Base-by-base conservation (phyloP, 208 protist species). In the Tritrichomonas foetus region DNA sequence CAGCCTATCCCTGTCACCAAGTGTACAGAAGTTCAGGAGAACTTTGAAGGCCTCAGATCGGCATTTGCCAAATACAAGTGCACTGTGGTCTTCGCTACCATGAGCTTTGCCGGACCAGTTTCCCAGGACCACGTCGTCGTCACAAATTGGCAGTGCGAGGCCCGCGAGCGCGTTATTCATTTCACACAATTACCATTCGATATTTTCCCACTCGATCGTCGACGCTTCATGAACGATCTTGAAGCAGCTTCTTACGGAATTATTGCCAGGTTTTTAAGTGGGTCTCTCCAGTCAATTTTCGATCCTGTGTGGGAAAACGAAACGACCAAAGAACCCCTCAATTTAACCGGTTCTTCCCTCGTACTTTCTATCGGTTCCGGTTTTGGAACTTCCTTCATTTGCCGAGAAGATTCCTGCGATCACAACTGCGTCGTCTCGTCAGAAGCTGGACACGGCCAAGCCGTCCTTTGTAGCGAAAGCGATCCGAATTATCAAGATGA, bases 41-140 rank as follows among this genome's bases (percentile, higher is more conserved):
- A 89, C 20, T 89, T 89, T 50, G 78, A 89, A 20, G 39, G 16
- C 57, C 41, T 89, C 1, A 89, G 78, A 53, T 25, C 14, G 25
- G 78, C 41, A 5, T 57, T 89, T 53, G 78, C 78, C 5, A 20
- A 30, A 11, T 14, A 89, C 14, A 33, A 47, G 2, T 89, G 78
- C 47, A 44, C 44, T 44, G 78, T 89, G 33, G 78, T 89, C 20
- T 89, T 89, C 47, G 78, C 78, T 33, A 89, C 78, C 22, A 89
- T 89, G 78, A 53, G 41, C 39, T 89, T 89, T 57, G 78, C 78
- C 3, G 78, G 78, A 20, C 78, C 78, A 33, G 78, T 89, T 39
- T 89, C 78, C 9, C 78, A 44, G 57, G 78, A 89, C 57, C 78
- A 89, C 30, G 78, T 89, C n/a, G 78, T 89, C 22, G 78, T 89